Base-by-base conservation (phyloP, 2,329 filamentous ascomycete species). In the Karstenula rhodostoma region DNA sequence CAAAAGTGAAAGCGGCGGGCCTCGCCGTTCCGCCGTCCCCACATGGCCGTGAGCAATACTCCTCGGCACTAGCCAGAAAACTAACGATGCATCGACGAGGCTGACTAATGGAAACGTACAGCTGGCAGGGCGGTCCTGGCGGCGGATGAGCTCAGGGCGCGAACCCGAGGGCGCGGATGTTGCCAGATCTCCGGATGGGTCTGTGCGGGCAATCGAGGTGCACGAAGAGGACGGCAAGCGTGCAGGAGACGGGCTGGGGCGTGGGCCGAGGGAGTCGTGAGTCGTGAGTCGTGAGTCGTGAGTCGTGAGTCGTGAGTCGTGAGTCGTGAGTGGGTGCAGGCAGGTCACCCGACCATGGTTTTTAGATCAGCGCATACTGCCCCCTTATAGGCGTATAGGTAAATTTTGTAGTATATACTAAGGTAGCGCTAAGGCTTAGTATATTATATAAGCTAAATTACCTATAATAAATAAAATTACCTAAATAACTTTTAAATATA, bases 131-230 rank as follows among this genome's bases (percentile, higher is more conserved):
- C 33, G 23, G 46, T 35, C 51, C 9, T 7, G 6, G 4, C 12
- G 32, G 19, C 15, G 42, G 15, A 7, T 52, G 22, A 15, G 46
- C 9, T 32, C 52, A 55, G 52, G 52, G 52, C 52, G 25, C 40
- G n/a, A 33, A 44, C 62, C 63, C 60, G 60, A 65, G 48, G 32
- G 40, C 15, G 33, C 27, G 63, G 60, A 47, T 52, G 33, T 44
- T 32, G 47, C 63, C 63, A 63, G 43, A 55, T 35, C n/a, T 33
- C 37, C 52, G 62, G 60, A 52, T 59, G 48, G 58, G 61, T 47
- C 60, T 55, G 56, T 60, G 60, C 62, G 50, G 35, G 58, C 55
- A 56, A 47, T n/a, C 56, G 49, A 61, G 53, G 56, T 58, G 56
- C 43, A 57, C 29, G 15, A 2, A 25, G 35, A 32, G 49, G 37